Evolutionary conservation across 768 basidiomycete genomes (phyloP), one percentile per base, ranked within the genome.

Genomic region (Leccinum broughii): DNA sequence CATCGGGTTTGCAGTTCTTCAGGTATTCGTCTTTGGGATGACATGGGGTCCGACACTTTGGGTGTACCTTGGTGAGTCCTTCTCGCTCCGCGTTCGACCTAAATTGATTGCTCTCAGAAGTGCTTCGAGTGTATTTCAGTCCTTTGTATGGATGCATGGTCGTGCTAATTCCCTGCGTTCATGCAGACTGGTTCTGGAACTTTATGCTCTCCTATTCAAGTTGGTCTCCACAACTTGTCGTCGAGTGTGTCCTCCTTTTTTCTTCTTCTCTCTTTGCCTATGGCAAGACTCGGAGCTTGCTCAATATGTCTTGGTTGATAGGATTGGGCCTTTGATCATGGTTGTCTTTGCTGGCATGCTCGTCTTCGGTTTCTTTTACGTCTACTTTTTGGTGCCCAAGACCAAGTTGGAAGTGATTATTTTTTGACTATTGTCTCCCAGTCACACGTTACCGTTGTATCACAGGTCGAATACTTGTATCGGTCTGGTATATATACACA

Each of bases 31-130:
- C 9, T 92, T 82, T 71, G 84, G 83, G 3, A 81, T 86, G 62
- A 90, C 89, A 76, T 92, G 89, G 89, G 89, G 89, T 13, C 87
- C 88, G 7, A 86, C 83, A 34, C 88, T 87, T 64, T 86, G 85
- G 85, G 88, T 89, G 8, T 89, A 89, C 66, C 81, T 90, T 32
- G 88, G 88, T 54, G 89, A 92, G 77, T 87, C 85, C 20, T 92
- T 92, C 82, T 90, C 90, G 11, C 83, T 92, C 22, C 85, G 89
- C 51, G 87, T 93, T 49, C 82, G 90, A 58, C 82, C 91, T 6
- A 91, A 91, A 72, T 78, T 82, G 64, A 91, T 92, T 67, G 90
- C 90, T 0, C 77, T 91, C n/a, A 88, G 88, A 9, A 87, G 86
- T 48, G 81, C 82, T 0, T 77, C 81, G 28, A 83, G 80, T 82